Evolutionary conservation across 2,329 filamentous ascomycete genomes (phyloP).

Genomic region (Lecanosticta acicola): DNA sequence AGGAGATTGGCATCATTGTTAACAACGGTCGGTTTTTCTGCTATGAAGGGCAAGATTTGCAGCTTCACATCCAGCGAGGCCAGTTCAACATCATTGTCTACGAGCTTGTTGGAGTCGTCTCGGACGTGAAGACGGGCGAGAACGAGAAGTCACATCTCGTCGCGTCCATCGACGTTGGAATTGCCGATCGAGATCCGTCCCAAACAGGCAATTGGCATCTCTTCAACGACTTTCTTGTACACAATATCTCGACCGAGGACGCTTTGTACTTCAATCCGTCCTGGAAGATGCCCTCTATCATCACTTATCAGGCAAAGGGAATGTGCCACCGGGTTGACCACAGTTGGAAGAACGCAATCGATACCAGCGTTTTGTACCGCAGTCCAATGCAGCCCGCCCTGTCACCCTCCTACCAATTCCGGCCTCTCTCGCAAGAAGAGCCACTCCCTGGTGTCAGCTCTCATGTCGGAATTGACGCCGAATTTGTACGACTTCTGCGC

Average conservation of each 20-base stretch:
- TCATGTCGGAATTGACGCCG: constrained; percentile 85
- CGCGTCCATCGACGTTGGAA: constrained; percentile 76
- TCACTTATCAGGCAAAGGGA: constrained; percentile 78
- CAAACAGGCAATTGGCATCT: constrained; percentile 78
- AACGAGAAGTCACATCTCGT: constrained; percentile 87
- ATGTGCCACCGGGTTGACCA: constrained; percentile 78
- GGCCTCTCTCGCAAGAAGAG: constrained; percentile 24
- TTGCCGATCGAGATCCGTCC: constrained; percentile 54
- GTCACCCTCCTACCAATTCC: constrained; percentile 25
- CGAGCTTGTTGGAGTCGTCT: constrained; percentile 81
- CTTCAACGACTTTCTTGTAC: constrained; percentile 95
- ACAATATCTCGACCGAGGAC: constrained; percentile 71
- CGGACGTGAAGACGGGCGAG: constrained; percentile 80
- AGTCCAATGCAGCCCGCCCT: constrained; percentile 52
- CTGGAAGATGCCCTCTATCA: constrained; percentile 88
- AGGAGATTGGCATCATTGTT: constrained; percentile 88
- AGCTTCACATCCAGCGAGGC: constrained; percentile 69
- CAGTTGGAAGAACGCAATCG: constrained; percentile 77
- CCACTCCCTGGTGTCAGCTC: constrained; percentile 58
- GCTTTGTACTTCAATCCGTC: constrained; percentile 81
- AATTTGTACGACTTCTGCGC: constrained; percentile 88
- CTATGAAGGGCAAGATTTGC: constrained; percentile 87
- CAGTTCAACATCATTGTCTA: constrained; percentile 81
- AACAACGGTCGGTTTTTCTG: constrained; percentile 90
- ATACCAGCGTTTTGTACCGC: constrained; percentile 77